These are phyloP conservation scores for Haematococcus sp. DNA, from an alignment of 139 green algal species.

Conservation along the genomic window DNA sequence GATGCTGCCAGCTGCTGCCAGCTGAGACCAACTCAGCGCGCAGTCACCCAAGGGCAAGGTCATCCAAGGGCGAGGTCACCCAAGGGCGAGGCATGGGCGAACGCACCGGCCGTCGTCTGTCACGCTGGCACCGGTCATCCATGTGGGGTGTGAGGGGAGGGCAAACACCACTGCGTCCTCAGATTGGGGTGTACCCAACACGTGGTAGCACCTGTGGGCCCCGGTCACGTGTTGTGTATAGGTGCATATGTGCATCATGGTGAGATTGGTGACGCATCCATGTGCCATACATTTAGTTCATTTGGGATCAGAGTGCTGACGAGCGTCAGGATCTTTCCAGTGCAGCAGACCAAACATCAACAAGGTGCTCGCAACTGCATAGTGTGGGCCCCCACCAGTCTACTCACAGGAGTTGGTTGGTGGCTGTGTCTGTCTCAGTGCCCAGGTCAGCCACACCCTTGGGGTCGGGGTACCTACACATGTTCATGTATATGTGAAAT, in stretches of 20 bases:
- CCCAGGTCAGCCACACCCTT: slow-evolving; percentile 50
- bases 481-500: neutral
- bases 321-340: no score
- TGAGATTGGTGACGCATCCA: no score
- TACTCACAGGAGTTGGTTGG: slow-evolving; percentile 71
- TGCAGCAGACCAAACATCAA: no score
- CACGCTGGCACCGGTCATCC: slow-evolving; percentile 71
- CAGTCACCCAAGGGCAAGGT: no score
- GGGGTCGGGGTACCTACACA: slow-evolving; percentile 24
- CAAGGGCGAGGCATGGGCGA: neutral
- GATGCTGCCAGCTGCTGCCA: no score
- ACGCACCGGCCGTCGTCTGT: slow-evolving; percentile 79
- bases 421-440: slow-evolving; percentile 80
- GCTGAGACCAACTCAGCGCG: no score
- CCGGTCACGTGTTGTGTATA: no score
- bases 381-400: no score
- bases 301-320: no score
- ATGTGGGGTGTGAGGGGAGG: slow-evolving; percentile 39
- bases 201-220: slow-evolving; percentile 65
- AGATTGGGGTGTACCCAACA: slow-evolving; percentile 57
- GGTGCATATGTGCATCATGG: no score
- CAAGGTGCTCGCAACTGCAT: no score
- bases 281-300: no score
- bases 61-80: neutral
- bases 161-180: slow-evolving; percentile 65